Conservation (phyloP, 345 rosid genomes). For the Hibiscus syriacus region DNA sequence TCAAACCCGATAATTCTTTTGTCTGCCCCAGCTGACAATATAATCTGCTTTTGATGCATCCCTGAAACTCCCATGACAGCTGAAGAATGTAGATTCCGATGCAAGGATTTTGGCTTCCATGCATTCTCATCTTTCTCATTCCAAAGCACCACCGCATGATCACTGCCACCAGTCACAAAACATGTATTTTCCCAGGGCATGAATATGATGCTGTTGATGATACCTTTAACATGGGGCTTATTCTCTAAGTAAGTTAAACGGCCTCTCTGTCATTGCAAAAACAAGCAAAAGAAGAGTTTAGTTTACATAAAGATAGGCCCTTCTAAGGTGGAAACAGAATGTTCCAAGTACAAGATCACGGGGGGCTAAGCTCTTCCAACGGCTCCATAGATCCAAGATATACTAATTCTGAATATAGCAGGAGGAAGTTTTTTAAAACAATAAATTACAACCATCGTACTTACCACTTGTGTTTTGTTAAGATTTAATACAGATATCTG, state of each 20-base stretch:
- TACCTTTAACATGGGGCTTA: constrained; percentile 83
- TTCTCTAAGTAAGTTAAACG: constrained; percentile 57
- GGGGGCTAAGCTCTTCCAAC: neutral
- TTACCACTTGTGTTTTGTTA: constrained; percentile 65
- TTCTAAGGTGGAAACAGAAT: neutral
- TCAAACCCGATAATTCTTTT: constrained; percentile 77
- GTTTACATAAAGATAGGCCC: neutral
- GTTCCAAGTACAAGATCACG: neutral
- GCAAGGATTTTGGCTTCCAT: constrained; percentile 77
- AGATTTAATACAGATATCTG: constrained; percentile 74
- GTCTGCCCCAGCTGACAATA: constrained; percentile 84
- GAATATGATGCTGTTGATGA: too few species aligned
- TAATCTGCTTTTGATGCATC: constrained; percentile 65
- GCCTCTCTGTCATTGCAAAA: constrained; percentile 31
- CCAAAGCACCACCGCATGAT: constrained; percentile 84
- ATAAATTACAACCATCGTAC: constrained; percentile 12
- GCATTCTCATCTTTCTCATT: constrained; percentile 48
- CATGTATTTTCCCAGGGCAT: constrained; percentile 71
- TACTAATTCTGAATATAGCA: neutral
- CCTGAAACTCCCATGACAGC: constrained; percentile 97
- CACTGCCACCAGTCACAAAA: constrained; percentile 86
- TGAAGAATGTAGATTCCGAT: constrained; percentile 74
- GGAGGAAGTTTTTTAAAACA: constrained; percentile 4
- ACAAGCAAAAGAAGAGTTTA: constrained; percentile 2
- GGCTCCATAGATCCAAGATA: neutral